A percentile compares a stretch with the other conserved stretches of the same genome.
Conservation (phyloP, 345 rosid species). For the Eucalyptus grandis region DNA sequence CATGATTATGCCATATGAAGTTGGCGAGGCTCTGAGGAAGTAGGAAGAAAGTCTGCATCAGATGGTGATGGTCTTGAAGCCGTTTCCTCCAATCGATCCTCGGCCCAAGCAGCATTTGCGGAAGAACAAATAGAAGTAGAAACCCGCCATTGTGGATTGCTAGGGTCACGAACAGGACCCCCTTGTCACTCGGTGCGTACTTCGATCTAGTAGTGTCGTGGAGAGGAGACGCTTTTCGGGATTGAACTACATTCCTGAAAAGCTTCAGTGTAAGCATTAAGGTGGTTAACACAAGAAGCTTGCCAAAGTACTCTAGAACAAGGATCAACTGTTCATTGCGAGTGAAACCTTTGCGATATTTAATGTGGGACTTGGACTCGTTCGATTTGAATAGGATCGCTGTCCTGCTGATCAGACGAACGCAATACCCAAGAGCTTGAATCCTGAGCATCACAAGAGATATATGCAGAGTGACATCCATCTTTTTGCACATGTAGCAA, state of each 20-base stretch:
- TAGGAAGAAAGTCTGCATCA: background rate
- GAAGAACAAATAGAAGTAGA: background rate
- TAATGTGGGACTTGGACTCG: background rate
- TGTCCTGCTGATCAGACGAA: background rate
- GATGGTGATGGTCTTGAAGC: background rate
- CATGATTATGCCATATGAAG: background rate
- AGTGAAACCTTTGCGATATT: background rate
- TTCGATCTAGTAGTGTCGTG: background rate
- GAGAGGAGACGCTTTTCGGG: background rate
- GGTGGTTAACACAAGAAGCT: background rate
- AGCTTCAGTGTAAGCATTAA: background rate
- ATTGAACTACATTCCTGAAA: background rate
- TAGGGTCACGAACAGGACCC: background rate
- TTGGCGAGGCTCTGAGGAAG: conserved; percentile 4
- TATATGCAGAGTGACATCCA: background rate
- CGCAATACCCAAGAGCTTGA: background rate
- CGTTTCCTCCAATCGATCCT: background rate
- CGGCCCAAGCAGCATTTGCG: background rate
- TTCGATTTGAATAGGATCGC: background rate
- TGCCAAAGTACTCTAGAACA: background rate
- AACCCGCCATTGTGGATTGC: background rate
- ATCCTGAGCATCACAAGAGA: conserved; percentile 1
- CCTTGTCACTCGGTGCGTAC: background rate
- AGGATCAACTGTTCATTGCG: background rate
- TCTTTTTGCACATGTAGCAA: background rate